Percentiles rank a stretch among this genome's conserved stretches.
phyloP scores from a whole-genome alignment of 208 protist genomes.

The Crithidia sp. region DNA sequence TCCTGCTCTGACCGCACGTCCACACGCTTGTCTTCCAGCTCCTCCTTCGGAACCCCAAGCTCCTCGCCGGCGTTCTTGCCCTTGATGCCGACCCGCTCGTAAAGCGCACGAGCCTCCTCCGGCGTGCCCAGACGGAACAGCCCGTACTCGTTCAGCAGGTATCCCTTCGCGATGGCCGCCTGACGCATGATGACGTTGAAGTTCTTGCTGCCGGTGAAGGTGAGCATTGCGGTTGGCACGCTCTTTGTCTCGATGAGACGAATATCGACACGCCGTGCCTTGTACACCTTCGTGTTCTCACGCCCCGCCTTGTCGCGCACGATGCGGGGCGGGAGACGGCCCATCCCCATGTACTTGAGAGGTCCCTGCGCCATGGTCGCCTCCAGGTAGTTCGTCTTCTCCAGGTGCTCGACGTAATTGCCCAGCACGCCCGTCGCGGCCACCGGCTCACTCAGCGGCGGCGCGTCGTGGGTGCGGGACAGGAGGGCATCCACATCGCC shows the following conservation, averaged over 20 bases:
- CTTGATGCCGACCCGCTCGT: slow-evolving; percentile 71
- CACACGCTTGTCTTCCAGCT: slow-evolving; percentile 85
- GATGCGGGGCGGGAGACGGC: slow-evolving; percentile 78
- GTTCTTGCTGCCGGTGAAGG: slow-evolving; percentile 94
- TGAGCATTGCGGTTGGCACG: slow-evolving; percentile 89
- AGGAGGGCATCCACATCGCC: slow-evolving; percentile 91
- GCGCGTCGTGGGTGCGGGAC: slow-evolving; percentile 63
- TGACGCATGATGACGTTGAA: slow-evolving; percentile 95
- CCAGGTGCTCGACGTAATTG: slow-evolving; percentile 67
- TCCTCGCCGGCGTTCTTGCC: slow-evolving; percentile 83
- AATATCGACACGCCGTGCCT: slow-evolving; percentile 91
- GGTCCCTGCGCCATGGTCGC: slow-evolving; percentile 88
- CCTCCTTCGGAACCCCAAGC: slow-evolving; percentile 81
- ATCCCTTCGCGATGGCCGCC: slow-evolving; percentile 88
- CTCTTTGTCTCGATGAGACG: slow-evolving; percentile 87
- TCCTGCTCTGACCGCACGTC: slow-evolving; percentile 81
- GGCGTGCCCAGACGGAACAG: slow-evolving; percentile 86
- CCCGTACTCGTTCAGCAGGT: slow-evolving; percentile 91
- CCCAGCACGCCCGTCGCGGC: slow-evolving; percentile 75
- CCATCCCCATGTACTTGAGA: slow-evolving; percentile 92
- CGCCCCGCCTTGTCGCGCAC: slow-evolving; percentile 62
- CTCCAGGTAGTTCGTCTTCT: slow-evolving; percentile 75
- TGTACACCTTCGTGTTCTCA: slow-evolving; percentile 86
- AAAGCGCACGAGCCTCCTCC: slow-evolving; percentile 79
- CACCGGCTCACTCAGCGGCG: slow-evolving; percentile 66